Base-by-base conservation (phyloP, 371 early-diverging fungal genomes). In the Lichtheimia ornata region DNA sequence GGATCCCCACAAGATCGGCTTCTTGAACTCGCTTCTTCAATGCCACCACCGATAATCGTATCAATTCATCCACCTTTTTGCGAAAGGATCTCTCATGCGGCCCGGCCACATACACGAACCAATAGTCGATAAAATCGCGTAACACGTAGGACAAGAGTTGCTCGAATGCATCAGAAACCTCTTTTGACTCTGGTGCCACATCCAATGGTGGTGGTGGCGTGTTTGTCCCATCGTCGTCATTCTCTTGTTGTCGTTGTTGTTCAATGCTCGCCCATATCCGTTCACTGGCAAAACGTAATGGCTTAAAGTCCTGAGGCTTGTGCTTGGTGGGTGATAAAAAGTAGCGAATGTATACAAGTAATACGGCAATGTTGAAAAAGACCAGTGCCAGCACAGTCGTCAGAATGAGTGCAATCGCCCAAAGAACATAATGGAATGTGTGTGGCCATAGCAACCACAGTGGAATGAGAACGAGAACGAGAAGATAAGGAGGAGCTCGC, bases 1-100 rank as follows among this genome's bases (percentile, higher is more conserved):
- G 56, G 14, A 93, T 60, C 22, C 79, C 72, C 0, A 84, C 68
- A 22, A 85, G 61, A 62, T 94, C 94, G 22, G 88, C 68, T 20
- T 78, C 65, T 53, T 76, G 60, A 40, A 83, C 57, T 6, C 86
- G 78, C n/a, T 62, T 51, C 40, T 71, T 66, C 53, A 84, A 50
- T 1, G 67, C 50, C 9, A 68, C 27, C 12, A 70, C 67, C 1
- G 80, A 78, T 22, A 74, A 68, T 45, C 83, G 78, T 27, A 86
- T 65, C 43, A 82, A 64, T 41, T 68, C 66, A 57, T 86, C 83
- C 40, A 84, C 73, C 5, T 74, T 65, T 35, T 59, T 45, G 1
- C 78, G 72, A 62, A 81, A 81, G 3, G 74, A 64, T 5, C 63
- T 56, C 42, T 67, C 66, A 51, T 63, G 63, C n/a, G 76, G 67